Percentiles rank a stretch among this genome's conserved stretches.
phyloP scores from a whole-genome alignment of 495 filamentous ascomycete genomes.

The Astrothelium subdiscretum region DNA sequence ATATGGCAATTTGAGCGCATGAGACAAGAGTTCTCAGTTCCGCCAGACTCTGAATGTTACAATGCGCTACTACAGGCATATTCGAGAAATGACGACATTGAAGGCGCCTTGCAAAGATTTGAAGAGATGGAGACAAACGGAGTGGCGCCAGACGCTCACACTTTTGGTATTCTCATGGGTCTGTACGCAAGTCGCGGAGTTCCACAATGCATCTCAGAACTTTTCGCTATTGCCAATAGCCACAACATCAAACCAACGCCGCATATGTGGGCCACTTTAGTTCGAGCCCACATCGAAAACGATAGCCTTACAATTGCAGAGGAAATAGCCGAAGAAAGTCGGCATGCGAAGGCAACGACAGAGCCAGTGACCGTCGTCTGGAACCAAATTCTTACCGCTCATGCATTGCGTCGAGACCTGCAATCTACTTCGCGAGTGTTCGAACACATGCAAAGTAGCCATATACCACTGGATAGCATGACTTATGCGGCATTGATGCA shows the following conservation, averaged over 20 bases:
- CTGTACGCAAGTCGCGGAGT: slow-evolving; percentile 66
- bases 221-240: not conserved
- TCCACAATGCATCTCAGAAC: slow-evolving; percentile 40
- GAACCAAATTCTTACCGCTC: slow-evolving; percentile 61
- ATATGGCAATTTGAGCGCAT: slow-evolving; percentile 49
- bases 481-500: slow-evolving; percentile 70
- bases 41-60: slow-evolving; percentile 47
- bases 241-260: not conserved
- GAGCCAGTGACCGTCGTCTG: slow-evolving; percentile 51
- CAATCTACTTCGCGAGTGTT: slow-evolving; percentile 47
- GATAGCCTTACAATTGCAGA: slow-evolving; percentile 15
- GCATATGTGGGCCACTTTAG: not conserved
- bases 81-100: slow-evolving; percentile 49
- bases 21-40: slow-evolving; percentile 37
- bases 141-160: slow-evolving; percentile 43
- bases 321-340: slow-evolving; percentile 21
- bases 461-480: slow-evolving; percentile 49
- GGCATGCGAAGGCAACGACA: slow-evolving; percentile 29
- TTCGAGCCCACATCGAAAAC: not conserved
- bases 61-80: slow-evolving; percentile 71
- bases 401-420: slow-evolving; percentile 56
- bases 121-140: slow-evolving; percentile 31
- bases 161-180: slow-evolving; percentile 60
- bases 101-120: slow-evolving; percentile 49
- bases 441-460: slow-evolving; percentile 45